Conservation (phyloP, 768 basidiomycete species). For the Ramaria rubella region DNA sequence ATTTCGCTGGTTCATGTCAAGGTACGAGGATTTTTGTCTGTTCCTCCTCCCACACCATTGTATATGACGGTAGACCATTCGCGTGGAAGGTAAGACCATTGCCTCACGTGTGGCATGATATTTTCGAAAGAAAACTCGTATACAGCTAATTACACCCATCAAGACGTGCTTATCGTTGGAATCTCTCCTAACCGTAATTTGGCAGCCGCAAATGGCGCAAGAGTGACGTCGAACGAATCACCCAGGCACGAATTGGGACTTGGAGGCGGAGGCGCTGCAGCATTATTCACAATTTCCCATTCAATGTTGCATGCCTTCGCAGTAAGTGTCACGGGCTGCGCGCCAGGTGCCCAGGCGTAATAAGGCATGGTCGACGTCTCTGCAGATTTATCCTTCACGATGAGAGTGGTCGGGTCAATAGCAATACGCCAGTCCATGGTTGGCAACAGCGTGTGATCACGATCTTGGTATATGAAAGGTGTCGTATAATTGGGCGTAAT, state of each 20-base stretch:
- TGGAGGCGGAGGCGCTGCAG: background rate
- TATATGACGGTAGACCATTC: too few relatives aligned
- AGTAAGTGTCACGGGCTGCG: background rate
- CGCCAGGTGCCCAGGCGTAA: background rate
- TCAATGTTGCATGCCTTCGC: background rate
- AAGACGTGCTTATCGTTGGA: background rate
- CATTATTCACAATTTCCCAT: background rate
- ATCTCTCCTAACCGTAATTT: slow-evolving; percentile 3
- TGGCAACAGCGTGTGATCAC: background rate
- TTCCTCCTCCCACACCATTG: too few relatives aligned
- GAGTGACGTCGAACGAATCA: background rate
- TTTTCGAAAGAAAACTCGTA: too few relatives aligned
- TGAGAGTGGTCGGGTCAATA: background rate
- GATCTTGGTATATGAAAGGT: background rate
- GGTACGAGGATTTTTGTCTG: too few relatives aligned
- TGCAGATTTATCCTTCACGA: background rate
- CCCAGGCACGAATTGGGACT: slow-evolving; percentile 1
- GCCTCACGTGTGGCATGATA: too few relatives aligned
- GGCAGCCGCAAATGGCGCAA: background rate
- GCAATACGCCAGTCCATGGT: slow-evolving; percentile 1
- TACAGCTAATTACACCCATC: too few relatives aligned
- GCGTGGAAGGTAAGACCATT: too few relatives aligned
- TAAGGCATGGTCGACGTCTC: background rate
- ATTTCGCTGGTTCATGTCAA: too few relatives aligned
- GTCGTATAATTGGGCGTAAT: background rate